phyloP scores from a whole-genome alignment of 2,329 filamentous ascomycete genomes.

The Basipetospora sp. region DNA sequence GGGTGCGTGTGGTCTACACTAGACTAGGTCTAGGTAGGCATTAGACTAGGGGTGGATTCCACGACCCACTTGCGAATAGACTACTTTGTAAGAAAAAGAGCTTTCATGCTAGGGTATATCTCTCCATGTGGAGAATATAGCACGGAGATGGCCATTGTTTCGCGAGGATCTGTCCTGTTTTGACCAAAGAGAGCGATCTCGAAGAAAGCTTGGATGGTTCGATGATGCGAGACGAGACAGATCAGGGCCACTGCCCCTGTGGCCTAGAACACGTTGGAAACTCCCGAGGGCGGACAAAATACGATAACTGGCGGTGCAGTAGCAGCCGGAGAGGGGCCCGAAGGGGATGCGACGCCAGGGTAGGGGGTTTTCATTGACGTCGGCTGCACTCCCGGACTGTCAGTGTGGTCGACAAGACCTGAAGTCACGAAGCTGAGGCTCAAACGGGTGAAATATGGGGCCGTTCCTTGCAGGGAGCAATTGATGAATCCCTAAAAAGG shows the following conservation, averaged over 20 bases:
- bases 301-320: too few species aligned
- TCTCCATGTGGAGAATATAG: too few species aligned
- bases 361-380: too few species aligned
- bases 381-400: too few species aligned
- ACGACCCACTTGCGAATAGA: neutral
- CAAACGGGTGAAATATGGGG: constrained; percentile 1
- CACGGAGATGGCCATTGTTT: constrained; percentile 1
- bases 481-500: neutral
- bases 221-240: constrained; percentile 2
- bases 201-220: neutral
- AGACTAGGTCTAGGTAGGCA: neutral
- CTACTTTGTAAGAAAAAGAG: too few species aligned
- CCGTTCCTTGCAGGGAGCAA: too few species aligned
- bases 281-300: neutral
- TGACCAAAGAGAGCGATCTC: neutral
- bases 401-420: too few species aligned
- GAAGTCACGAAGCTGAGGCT: constrained; percentile 1
- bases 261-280: too few species aligned
- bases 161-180: neutral
- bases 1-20: constrained; percentile 6
- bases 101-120: too few species aligned
- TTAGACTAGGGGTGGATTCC: neutral
- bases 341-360: too few species aligned
- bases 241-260: neutral
- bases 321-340: too few species aligned